These are phyloP conservation scores for Lasiosphaeria miniovina DNA, from an alignment of 495 filamentous ascomycete genomes.

Conservation along the genomic window DNA sequence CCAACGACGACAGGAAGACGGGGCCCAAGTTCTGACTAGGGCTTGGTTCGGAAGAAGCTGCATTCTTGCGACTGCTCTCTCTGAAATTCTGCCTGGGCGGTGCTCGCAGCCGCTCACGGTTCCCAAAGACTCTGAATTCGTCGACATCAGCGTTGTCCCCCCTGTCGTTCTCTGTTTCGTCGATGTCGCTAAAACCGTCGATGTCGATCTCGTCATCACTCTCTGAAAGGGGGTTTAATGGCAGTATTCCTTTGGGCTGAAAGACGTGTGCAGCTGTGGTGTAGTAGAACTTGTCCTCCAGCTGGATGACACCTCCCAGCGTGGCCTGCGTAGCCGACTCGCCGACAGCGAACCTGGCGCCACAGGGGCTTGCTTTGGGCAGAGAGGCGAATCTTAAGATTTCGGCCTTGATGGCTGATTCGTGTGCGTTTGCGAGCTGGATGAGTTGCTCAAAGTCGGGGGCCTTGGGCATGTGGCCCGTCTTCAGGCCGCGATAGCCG, in stretches of 20 bases:
- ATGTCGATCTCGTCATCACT: constrained; percentile 17
- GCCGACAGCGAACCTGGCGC: neutral
- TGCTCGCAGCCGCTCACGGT: neutral
- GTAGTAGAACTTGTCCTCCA: constrained; percentile 9
- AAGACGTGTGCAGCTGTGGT: constrained; percentile 10
- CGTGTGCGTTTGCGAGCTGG: neutral
- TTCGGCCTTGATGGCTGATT: neutral
- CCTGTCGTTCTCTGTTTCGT: constrained; percentile 3
- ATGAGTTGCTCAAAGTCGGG: constrained; percentile 9
- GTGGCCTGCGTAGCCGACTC: neutral
- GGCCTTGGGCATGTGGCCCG: constrained; percentile 10
- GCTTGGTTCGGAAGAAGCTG: neutral
- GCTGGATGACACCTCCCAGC: constrained; percentile 6
- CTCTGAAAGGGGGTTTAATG: neutral
- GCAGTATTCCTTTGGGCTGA: constrained; percentile 1
- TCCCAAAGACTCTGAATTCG: neutral
- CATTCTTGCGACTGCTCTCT: too few species aligned
- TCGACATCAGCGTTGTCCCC: neutral
- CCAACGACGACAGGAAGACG: neutral
- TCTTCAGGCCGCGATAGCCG: constrained; percentile 8
- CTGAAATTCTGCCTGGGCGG: too few species aligned
- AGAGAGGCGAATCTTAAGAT: neutral
- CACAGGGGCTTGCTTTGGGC: neutral
- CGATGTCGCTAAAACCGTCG: constrained; percentile 12
- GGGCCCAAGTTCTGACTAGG: neutral